Evolutionary conservation across 805 yeast genomes (phyloP).

Genomic region (Sugiyamaella qingdaonensis): DNA sequence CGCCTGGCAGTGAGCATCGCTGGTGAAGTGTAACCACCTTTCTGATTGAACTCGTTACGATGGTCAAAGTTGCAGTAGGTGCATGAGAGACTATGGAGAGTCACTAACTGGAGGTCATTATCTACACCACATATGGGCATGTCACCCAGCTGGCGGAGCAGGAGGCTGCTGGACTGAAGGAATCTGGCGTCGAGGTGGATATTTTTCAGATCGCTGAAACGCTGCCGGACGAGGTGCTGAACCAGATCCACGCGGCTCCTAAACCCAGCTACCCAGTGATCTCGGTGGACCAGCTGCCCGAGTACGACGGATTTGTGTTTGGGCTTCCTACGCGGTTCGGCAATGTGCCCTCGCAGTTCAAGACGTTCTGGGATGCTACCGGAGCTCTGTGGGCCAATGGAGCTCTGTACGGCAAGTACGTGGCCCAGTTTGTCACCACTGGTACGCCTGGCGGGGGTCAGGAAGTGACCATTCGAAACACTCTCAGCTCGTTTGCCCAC

Average conservation of each 20-base stretch:
- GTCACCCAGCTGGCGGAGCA: slow-evolving; percentile 62
- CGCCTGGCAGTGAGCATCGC: background rate
- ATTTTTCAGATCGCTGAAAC: slow-evolving; percentile 78
- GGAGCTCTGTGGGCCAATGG: slow-evolving; percentile 76
- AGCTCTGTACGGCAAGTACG: slow-evolving; percentile 65
- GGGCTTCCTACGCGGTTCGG: slow-evolving; percentile 84
- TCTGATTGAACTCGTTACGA: background rate
- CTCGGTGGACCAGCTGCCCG: slow-evolving; percentile 45
- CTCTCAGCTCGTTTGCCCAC: slow-evolving; percentile 59
- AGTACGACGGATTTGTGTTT: slow-evolving; percentile 69
- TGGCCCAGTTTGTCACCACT: slow-evolving; percentile 66
- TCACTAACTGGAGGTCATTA: slow-evolving; percentile 44
- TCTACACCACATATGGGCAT: slow-evolving; percentile 79
- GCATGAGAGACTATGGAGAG: background rate
- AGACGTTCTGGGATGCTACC: slow-evolving; percentile 70
- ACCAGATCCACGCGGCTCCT: slow-evolving; percentile 52
- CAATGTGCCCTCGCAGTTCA: slow-evolving; percentile 69
- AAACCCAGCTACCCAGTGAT: slow-evolving; percentile 50
- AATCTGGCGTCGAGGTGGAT: slow-evolving; percentile 58
- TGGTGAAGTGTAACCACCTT: background rate
- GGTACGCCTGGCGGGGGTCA: slow-evolving; percentile 78
- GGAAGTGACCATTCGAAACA: slow-evolving; percentile 59
- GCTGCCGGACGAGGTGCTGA: slow-evolving; percentile 53
- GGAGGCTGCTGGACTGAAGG: slow-evolving; percentile 61
- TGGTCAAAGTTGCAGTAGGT: slow-evolving; percentile 22